phyloP scores from a whole-genome alignment of 345 rosid species.

The Raphanus sativus region DNA sequence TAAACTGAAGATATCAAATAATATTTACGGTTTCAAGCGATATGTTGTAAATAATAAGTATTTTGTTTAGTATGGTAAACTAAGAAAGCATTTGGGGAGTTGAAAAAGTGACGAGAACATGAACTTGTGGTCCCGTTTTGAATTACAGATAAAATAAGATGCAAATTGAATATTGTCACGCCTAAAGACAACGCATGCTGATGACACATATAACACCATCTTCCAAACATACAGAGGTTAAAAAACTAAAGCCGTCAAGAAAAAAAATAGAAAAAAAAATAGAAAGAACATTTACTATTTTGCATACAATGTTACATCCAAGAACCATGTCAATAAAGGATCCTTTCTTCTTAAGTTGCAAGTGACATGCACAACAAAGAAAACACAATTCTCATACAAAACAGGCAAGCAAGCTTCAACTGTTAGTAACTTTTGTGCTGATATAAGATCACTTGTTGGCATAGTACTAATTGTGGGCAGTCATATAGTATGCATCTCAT shows the following conservation, averaged over 20 bases:
- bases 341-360: background rate
- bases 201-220: conserved; percentile 35
- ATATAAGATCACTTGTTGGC: background rate
- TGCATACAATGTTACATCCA: background rate
- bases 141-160: conserved; percentile 19
- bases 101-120: conserved; percentile 33
- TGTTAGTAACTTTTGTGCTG: background rate
- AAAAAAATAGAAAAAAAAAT: background rate
- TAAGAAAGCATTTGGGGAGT: conserved; percentile 37
- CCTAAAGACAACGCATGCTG: conserved; percentile 45
- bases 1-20: conserved; percentile 1
- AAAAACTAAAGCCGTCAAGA: background rate
- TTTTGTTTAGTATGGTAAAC: background rate
- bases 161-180: conserved; percentile 42
- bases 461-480: background rate
- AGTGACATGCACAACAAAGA: conserved; percentile 7
- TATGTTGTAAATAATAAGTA: background rate
- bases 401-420: background rate
- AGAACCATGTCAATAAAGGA: background rate
- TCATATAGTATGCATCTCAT: background rate
- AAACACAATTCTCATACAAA: background rate
- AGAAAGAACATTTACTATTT: background rate
- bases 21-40: background rate
- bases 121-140: conserved; percentile 32
- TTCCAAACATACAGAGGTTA: background rate